Percentiles rank a stretch among this genome's conserved stretches.
These are phyloP conservation scores for Pyrenopolyporus hunteri DNA, from an alignment of 495 filamentous ascomycete species.

Conservation along the genomic window DNA sequence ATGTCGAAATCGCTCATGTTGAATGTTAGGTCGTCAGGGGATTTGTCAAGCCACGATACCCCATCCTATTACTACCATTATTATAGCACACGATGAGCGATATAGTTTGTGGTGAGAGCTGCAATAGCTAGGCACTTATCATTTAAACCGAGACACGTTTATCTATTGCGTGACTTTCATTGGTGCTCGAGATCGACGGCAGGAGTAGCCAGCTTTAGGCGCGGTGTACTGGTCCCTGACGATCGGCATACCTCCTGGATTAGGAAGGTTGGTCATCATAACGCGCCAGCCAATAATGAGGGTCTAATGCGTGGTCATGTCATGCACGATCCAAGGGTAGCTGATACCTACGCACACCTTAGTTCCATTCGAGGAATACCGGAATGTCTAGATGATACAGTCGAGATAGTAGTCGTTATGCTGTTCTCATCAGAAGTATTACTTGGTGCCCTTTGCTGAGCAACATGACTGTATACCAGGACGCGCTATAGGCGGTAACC, in stretches of 20 bases:
- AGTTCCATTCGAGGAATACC: constrained; percentile 19
- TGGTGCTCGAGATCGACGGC: constrained; percentile 17
- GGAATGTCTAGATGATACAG: too few species aligned
- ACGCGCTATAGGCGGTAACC: too few species aligned
- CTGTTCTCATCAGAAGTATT: too few species aligned
- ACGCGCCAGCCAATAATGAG: constrained; percentile 21
- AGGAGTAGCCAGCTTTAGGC: not conserved
- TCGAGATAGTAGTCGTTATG: too few species aligned
- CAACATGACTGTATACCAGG: too few species aligned
- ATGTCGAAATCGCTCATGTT: not conserved
- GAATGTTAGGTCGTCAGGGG: not conserved
- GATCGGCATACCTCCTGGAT: constrained; percentile 32
- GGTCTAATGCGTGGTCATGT: constrained; percentile 11
- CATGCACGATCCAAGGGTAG: constrained; percentile 22
- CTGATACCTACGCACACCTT: constrained; percentile 12
- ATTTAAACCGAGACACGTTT: constrained; percentile 22
- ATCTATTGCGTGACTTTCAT: constrained; percentile 16
- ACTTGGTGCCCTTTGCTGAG: not conserved
- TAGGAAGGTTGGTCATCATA: constrained; percentile 32
- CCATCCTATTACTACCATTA: not conserved
- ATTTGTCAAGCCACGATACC: not conserved
- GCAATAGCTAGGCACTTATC: not conserved
- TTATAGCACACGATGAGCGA: not conserved
- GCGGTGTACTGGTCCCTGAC: constrained; percentile 23
- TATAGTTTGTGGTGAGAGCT: not conserved